Evolutionary conservation across 2,329 filamentous ascomycete genomes (phyloP).

Genomic region (Pseudocercospora pini-densiflorae): DNA sequence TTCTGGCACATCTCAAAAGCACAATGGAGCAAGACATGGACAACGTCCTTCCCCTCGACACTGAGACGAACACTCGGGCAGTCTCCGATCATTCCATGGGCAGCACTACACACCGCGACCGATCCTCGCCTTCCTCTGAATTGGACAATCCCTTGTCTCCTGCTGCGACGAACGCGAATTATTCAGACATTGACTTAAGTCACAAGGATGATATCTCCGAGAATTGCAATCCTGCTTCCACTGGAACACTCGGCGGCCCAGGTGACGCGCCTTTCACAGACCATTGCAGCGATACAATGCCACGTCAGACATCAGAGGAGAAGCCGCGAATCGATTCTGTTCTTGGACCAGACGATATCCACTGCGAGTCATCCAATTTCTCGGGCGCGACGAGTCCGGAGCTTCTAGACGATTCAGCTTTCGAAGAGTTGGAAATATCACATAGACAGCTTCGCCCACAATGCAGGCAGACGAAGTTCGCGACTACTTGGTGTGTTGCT

Average conservation of each 20-base stretch:
- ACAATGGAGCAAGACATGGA: neutral
- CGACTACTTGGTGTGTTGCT: conserved; percentile 32
- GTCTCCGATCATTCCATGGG: neutral
- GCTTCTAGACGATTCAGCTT: neutral
- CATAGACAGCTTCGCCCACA: conserved; percentile 3
- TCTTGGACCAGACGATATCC: neutral
- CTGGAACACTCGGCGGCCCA: neutral
- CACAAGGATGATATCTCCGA: neutral
- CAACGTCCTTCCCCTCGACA: neutral
- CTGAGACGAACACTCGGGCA: neutral
- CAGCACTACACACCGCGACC: neutral
- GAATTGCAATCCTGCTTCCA: neutral
- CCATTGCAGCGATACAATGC: neutral
- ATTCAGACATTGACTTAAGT: neutral
- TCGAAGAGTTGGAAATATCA: neutral
- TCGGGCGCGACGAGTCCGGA: neutral
- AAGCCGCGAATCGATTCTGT: neutral
- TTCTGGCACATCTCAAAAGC: neutral
- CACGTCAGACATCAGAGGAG: neutral
- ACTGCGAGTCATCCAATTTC: neutral
- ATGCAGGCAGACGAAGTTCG: conserved; percentile 1
- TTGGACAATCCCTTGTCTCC: neutral
- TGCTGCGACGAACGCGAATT: neutral
- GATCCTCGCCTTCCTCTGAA: neutral
- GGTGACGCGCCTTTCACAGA: neutral